A percentile compares a stretch with the other conserved stretches of the same genome.
Conservation (phyloP, 257 asterid species). For the Knoxia roxburghii region DNA sequence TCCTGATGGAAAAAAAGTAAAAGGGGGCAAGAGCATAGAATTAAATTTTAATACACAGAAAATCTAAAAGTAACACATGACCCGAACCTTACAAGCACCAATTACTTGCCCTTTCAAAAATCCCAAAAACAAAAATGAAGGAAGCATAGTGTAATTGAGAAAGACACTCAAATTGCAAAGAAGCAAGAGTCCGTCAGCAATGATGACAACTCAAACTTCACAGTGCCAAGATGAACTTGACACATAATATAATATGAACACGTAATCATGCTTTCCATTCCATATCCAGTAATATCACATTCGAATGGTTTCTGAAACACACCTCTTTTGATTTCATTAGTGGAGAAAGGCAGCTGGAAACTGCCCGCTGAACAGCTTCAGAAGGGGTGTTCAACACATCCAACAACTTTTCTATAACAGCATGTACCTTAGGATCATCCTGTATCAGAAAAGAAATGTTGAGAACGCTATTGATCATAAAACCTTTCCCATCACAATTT, state of each 20-base stretch:
- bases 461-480: conserved; percentile 11
- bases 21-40: neutral
- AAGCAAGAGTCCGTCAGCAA: neutral
- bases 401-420: conserved; percentile 92
- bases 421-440: conserved; percentile 96
- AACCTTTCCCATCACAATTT: neutral
- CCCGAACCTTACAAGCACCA: neutral
- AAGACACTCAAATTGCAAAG: neutral
- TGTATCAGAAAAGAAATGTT: conserved; percentile 26
- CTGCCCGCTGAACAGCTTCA: conserved; percentile 98
- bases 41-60: neutral
- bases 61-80: neutral
- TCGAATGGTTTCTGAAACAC: conserved; percentile 6
- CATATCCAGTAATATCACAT: conserved; percentile 7
- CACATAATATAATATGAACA: neutral
- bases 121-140: neutral
- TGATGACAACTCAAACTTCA: neutral
- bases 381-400: conserved; percentile 95
- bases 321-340: conserved; percentile 95
- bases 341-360: conserved; percentile 88
- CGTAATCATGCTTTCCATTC: conserved; percentile 8
- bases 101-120: neutral
- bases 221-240: neutral
- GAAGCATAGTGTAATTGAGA: neutral
- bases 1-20: conserved; percentile 42